Evolutionary conservation across 208 protist species (phyloP), one percentile per base, ranked within the genome.

Genomic region (Trypanosomatidae sp.): DNA sequence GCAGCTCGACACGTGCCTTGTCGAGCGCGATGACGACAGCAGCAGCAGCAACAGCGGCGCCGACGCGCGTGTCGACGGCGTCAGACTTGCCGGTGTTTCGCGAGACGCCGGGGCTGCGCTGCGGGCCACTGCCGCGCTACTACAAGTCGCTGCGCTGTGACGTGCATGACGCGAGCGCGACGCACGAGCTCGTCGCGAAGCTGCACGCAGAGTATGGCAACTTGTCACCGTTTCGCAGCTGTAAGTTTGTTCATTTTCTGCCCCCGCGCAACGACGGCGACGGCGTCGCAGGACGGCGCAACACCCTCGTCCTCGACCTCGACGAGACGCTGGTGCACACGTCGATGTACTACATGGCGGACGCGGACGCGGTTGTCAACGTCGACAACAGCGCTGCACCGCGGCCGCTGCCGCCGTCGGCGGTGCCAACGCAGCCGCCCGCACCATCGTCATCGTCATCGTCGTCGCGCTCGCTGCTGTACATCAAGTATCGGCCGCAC

Each of bases 241-340:
- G 59, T 53, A 48, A 59, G 23, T 73, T 73, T 27, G 49, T 50
- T 4, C 51, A 28, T 0, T 73, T 65, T 28, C 56, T 73, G 15
- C 32, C 44, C 13, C 35, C 38, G 20, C 24, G 26, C 41, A 28
- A 13, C 16, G 32, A 38, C 15, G 13, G 3, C n/a, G 4, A 11
- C 10, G 20, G 28, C 13, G 28, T 15, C 10, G 22, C 11, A 6
- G 22, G 15, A 19, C 33, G 27, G 43, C 10, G 52, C 26, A 30
- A 62, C 4, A 73, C 66, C 1, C 21, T 81, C 15, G 45, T 67
- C n/a, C 59, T 81, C 2, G 71, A 76, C 48, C 35, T 81, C 10
- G 71, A 81, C 25, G 66, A 76, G 38, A 76, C 66, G 3, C 56
- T 81, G 11, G 49, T 76, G 38, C 57, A 66, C 59, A 66, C 67